These are phyloP conservation scores for Zychaea mexicana DNA, from an alignment of 371 early-diverging fungal species.

Conservation along the genomic window DNA sequence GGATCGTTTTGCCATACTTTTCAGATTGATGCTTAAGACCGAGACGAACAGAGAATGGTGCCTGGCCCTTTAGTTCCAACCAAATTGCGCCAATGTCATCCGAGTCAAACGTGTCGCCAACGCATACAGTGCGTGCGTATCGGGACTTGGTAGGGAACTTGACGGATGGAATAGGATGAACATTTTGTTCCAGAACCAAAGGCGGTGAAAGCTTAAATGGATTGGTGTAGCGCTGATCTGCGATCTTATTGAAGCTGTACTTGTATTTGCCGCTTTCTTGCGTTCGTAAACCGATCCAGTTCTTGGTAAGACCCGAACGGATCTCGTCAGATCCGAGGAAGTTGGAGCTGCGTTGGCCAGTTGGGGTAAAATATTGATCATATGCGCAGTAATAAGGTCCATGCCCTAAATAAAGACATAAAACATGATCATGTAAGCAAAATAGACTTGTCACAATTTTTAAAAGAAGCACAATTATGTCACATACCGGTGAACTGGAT, in stretches of 20 bases:
- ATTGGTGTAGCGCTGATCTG: conserved; percentile 47
- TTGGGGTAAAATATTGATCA: conserved; percentile 17
- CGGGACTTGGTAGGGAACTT: conserved; percentile 23
- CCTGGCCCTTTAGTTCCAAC: conserved; percentile 43
- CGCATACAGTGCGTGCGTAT: conserved; percentile 39
- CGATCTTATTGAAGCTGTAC: conserved; percentile 44
- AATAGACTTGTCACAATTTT: too few species aligned
- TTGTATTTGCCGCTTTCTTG: conserved; percentile 36
- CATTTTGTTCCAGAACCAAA: conserved; percentile 40
- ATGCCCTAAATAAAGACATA: conserved; percentile 15
- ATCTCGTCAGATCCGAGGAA: conserved; percentile 32
- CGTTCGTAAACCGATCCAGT: conserved; percentile 41
- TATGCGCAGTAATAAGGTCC: conserved; percentile 43
- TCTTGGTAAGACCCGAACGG: conserved; percentile 30
- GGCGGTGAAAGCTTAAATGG: conserved; percentile 25
- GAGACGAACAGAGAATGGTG: conserved; percentile 49
- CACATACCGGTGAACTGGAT: conserved; percentile 36
- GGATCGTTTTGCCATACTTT: conserved; percentile 25
- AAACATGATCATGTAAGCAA: too few species aligned
- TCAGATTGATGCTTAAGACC: conserved; percentile 42
- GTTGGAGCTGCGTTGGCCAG: conserved; percentile 8
- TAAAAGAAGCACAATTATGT: too few species aligned
- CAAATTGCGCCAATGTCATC: conserved; percentile 33
- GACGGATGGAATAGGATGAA: conserved; percentile 43
- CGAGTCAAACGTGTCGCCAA: conserved; percentile 38